Evolutionary conservation across 768 basidiomycete species (phyloP).

Genomic region (Crassisporium funariophilum): DNA sequence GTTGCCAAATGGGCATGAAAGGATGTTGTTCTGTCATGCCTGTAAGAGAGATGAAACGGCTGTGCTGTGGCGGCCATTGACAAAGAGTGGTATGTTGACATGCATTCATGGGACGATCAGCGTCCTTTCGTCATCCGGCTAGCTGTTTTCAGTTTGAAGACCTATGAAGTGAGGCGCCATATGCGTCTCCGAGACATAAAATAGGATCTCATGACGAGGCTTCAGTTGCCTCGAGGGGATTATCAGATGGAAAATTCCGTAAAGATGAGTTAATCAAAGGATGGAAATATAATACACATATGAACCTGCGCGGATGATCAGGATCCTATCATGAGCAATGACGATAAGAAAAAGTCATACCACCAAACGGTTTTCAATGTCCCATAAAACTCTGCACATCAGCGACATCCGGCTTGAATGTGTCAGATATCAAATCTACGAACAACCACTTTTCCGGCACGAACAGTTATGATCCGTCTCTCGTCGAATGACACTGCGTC

Average conservation of each 20-base stretch:
- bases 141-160: slow-evolving; percentile 11
- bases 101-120: slow-evolving; percentile 17
- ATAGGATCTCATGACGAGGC: slow-evolving; percentile 18
- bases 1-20: slow-evolving; percentile 7
- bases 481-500: slow-evolving; percentile 74
- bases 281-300: slow-evolving; percentile 16
- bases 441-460: slow-evolving; percentile 44
- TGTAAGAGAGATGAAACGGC: slow-evolving; percentile 17
- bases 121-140: slow-evolving; percentile 15
- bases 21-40: not conserved
- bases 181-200: slow-evolving; percentile 5
- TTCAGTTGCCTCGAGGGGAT: slow-evolving; percentile 21
- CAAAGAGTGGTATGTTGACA: slow-evolving; percentile 8
- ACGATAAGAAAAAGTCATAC: slow-evolving; percentile 18
- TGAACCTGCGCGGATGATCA: slow-evolving; percentile 15
- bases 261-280: slow-evolving; percentile 23
- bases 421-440: slow-evolving; percentile 59
- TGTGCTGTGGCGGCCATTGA: slow-evolving; percentile 8
- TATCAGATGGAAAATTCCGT: slow-evolving; percentile 24
- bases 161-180: slow-evolving; percentile 10
- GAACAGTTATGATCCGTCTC: slow-evolving; percentile 62
- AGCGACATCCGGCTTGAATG: not conserved
- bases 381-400: slow-evolving; percentile 7
- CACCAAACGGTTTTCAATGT: slow-evolving; percentile 3
- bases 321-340: slow-evolving; percentile 4